Conservation (phyloP, 169 alveolate genomes). For the Eimeria necatrix region DNA sequence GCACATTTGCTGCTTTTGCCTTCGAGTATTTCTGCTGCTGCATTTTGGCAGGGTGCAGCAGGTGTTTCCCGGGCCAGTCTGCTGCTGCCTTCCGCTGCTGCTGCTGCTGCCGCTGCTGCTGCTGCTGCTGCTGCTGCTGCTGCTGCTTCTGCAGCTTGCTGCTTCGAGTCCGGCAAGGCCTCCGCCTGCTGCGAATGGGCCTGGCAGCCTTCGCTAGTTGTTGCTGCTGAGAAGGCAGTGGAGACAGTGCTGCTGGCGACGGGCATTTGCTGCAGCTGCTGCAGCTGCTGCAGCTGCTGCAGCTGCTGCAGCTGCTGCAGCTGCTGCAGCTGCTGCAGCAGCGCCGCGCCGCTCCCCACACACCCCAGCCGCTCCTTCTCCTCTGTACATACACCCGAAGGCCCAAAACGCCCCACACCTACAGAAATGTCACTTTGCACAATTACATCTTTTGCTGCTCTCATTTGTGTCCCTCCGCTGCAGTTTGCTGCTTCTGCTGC, state of each 20-base stretch:
- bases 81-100: no score
- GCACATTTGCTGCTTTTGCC: neutral
- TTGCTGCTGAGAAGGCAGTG: conserved; percentile 2
- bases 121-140: no score
- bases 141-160: no score
- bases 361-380: neutral
- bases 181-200: neutral
- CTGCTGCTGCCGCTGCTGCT: no score
- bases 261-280: conserved; percentile 13
- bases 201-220: conserved; percentile 12
- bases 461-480: neutral
- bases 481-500: neutral
- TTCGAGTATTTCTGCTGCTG: neutral
- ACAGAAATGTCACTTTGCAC: no score
- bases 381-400: no score
- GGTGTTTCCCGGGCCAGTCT: no score
- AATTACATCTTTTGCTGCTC: neutral
- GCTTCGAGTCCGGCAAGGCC: neutral
- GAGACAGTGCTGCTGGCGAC: conserved; percentile 17
- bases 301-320: neutral
- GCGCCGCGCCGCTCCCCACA: neutral
- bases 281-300: neutral
- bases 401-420: no score
- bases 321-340: neutral
- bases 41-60: no score